Conservation (phyloP, 306 rosid genomes). For the Datisca glomerata region DNA sequence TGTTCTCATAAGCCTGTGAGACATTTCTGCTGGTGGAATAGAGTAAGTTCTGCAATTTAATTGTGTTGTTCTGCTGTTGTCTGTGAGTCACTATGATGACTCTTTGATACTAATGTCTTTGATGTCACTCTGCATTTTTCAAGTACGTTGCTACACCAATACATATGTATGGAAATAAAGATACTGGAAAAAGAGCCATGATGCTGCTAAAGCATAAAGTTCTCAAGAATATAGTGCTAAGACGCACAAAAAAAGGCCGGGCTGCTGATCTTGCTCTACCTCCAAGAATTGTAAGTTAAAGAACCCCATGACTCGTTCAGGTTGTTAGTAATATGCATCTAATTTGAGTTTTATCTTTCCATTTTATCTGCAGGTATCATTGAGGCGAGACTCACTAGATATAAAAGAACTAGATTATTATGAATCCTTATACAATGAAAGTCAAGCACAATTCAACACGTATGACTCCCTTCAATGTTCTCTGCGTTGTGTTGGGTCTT, state of each 20-base stretch:
- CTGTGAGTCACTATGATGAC: too few relatives aligned
- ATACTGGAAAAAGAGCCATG: constrained; percentile 53
- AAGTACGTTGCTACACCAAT: constrained; percentile 64
- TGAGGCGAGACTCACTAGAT: constrained; percentile 73
- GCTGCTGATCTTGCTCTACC: constrained; percentile 96
- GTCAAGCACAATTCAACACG: constrained; percentile 82
- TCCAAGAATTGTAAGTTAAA: constrained; percentile 71
- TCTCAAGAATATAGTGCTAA: constrained; percentile 51
- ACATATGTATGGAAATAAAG: constrained; percentile 23
- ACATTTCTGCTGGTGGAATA: constrained; percentile 98
- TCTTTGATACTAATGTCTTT: constrained; percentile 2
- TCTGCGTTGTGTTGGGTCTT: constrained; percentile 1
- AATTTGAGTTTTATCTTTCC: constrained; percentile 2
- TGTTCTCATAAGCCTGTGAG: constrained; percentile 70
- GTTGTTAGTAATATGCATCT: neutral
- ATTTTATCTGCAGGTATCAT: constrained; percentile 41
- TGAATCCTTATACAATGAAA: constrained; percentile 72
- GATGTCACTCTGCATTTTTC: constrained; percentile 16
- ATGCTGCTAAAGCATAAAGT: constrained; percentile 63
- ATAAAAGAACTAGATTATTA: constrained; percentile 74
- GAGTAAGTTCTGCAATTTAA: constrained; percentile 38
- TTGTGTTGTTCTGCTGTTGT: neutral
- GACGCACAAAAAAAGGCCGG: constrained; percentile 87
- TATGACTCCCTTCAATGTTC: constrained; percentile 21
- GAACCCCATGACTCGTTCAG: neutral